Evolutionary conservation across 371 early-diverging fungal genomes (phyloP), one percentile per base, ranked within the genome.

Genomic region (Mucor velutinosus): DNA sequence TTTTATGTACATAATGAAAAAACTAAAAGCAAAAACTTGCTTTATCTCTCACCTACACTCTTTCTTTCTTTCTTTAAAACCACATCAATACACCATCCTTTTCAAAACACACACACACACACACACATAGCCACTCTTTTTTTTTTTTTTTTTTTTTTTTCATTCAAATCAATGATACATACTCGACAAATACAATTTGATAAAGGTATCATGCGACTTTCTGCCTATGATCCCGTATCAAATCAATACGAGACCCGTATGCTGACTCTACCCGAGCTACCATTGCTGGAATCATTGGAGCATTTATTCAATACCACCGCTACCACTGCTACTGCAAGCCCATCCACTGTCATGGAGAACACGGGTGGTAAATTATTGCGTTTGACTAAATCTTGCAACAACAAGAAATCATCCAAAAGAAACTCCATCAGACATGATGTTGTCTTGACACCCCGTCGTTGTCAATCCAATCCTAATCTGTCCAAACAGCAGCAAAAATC

Each of bases 141-240:
- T n/a, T n/a, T n/a, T n/a, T n/a, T n/a, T n/a, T n/a, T n/a, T n/a
- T n/a, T n/a, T 33, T 32, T 58, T 51, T 4, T 35, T 29, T 21
- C 2, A 11, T 6, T 32, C 8, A 4, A 25, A 35, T 45, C 30
- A 62, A 53, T 23, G 39, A 53, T 11, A 21, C 53, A 41, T 53
- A 60, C 33, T 47, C 21, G 60, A 21, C 51, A 39, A 39, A 11
- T 65, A 47, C 64, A 68, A 17, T 79, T 79, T 63, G 64, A 74
- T 29, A 66, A 74, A 65, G 79, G 76, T 15, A 60, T 76, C 12
- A 72, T 76, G 79, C 60, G 60, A 47, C 29, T 79, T 8, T 79
- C 73, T 32, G 68, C 69, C 35, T 76, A 66, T 47, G 76, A 79
- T 45, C 75, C 79, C n/a, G 27, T 57, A 19, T 71, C 69, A 17